Percentiles rank a stretch among this genome's conserved stretches.
Conservation (phyloP, 129 eudicot species). For the Oenanthe sinensis region DNA sequence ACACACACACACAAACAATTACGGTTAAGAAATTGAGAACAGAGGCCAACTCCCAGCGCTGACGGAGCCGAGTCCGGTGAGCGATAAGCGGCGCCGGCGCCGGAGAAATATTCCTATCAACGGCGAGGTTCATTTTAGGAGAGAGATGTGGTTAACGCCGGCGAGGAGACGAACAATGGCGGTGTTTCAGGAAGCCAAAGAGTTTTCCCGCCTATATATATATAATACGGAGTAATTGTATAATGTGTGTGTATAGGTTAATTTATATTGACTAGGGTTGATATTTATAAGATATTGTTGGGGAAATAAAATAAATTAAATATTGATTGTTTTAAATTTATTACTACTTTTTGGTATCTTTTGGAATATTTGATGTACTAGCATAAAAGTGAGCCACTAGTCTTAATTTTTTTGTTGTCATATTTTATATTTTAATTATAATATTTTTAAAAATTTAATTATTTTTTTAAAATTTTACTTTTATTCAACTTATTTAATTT, state of each 20-base stretch:
- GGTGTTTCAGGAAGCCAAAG: not conserved
- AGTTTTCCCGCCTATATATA: slow-evolving; percentile 1
- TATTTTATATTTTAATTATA: no score
- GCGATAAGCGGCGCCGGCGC: not conserved
- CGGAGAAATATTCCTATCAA: not conserved
- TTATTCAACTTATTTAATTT: no score
- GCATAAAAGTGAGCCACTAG: no score
- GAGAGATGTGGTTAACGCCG: not conserved
- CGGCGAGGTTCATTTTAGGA: not conserved
- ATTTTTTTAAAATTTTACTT: no score
- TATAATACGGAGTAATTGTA: no score
- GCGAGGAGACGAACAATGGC: not conserved
- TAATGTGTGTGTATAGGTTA: not conserved
- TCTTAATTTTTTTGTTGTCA: no score
- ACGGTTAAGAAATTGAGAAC: not conserved
- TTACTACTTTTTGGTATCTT: no score
- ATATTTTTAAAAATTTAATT: no score
- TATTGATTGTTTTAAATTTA: no score
- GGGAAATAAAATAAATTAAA: not conserved
- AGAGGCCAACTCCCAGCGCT: not conserved
- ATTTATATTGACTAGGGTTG: not conserved
- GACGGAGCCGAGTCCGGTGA: not conserved
- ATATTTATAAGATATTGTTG: not conserved
- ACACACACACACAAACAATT: not conserved
- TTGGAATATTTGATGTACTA: no score